phyloP scores from a whole-genome alignment of 306 rosid genomes.

The Bauhinia variegata region DNA sequence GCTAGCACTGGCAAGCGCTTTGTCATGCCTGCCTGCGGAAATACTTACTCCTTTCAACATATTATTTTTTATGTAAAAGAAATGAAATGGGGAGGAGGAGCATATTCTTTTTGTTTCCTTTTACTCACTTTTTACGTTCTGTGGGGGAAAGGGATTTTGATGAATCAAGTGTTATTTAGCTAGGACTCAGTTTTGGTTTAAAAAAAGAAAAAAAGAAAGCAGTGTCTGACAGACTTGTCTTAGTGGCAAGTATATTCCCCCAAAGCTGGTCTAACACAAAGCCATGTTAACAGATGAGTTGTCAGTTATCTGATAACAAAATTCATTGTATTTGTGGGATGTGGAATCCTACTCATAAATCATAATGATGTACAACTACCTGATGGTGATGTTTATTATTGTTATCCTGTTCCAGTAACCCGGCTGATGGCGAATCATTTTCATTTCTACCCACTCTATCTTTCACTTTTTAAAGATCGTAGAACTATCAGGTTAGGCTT shows the following conservation, averaged over 20 bases:
- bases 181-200: slow-evolving; percentile 25
- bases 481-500: no score
- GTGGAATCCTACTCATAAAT: slow-evolving; percentile 15
- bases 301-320: slow-evolving; percentile 22
- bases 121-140: not conserved
- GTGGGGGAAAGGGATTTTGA: not conserved
- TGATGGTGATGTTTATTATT: not conserved
- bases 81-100: slow-evolving; percentile 37
- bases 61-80: slow-evolving; percentile 23
- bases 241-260: slow-evolving; percentile 30
- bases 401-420: no score
- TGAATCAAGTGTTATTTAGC: slow-evolving; percentile 3
- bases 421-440: no score
- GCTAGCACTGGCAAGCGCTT: slow-evolving; percentile 33
- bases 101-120: slow-evolving; percentile 7
- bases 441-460: no score
- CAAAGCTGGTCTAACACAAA: slow-evolving; percentile 27
- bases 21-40: slow-evolving; percentile 29
- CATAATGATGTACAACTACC: not conserved
- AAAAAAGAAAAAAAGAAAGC: not conserved
- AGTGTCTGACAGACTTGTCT: slow-evolving; percentile 33
- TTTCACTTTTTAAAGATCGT: no score
- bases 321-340: slow-evolving; percentile 39
- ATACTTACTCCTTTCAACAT: slow-evolving; percentile 33
- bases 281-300: slow-evolving; percentile 29